Conservation (phyloP, 495 filamentous ascomycete species). For the Lepidopterella palustris region DNA sequence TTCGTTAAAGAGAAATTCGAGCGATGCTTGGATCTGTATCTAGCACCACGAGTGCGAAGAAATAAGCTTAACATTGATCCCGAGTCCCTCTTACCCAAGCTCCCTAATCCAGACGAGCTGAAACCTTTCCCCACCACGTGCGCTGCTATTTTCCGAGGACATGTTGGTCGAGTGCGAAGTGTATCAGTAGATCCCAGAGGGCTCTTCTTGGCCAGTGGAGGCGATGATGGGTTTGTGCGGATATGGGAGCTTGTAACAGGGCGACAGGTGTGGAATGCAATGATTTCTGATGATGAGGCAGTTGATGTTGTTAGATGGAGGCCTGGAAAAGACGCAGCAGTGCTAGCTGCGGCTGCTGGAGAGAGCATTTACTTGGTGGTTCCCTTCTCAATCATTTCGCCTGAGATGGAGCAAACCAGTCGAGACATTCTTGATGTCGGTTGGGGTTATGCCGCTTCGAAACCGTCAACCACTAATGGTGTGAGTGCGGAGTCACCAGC, state of each 20-base stretch:
- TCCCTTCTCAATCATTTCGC: constrained; percentile 58
- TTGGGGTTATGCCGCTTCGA: constrained; percentile 80
- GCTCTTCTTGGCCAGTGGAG: constrained; percentile 77
- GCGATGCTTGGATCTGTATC: constrained; percentile 87
- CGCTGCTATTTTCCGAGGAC: constrained; percentile 76
- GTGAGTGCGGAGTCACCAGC: constrained; percentile 60
- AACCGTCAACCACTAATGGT: constrained; percentile 46
- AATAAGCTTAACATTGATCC: constrained; percentile 97
- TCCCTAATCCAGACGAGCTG: constrained; percentile 89
- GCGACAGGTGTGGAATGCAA: constrained; percentile 78
- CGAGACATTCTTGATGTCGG: constrained; percentile 74
- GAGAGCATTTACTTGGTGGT: constrained; percentile 80
- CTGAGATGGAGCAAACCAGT: constrained; percentile 65
- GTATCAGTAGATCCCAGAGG: constrained; percentile 72
- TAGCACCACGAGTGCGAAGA: constrained; percentile 84
- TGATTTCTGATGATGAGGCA: constrained; percentile 70
- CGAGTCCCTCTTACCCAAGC: constrained; percentile 83
- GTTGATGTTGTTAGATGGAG: constrained; percentile 88
- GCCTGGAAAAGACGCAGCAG: constrained; percentile 68
- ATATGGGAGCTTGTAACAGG: constrained; percentile 88
- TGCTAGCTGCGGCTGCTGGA: constrained; percentile 75
- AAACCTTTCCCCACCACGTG: constrained; percentile 88
- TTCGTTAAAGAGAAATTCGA: constrained; percentile 96
- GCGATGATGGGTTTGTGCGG: constrained; percentile 87
- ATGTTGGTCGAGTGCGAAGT: constrained; percentile 81